Percentiles rank a stretch among this genome's conserved stretches.
Evolutionary conservation across 1,284 basidiomycete genomes (phyloP).

Genomic region (Sporisorium reilianum): DNA sequence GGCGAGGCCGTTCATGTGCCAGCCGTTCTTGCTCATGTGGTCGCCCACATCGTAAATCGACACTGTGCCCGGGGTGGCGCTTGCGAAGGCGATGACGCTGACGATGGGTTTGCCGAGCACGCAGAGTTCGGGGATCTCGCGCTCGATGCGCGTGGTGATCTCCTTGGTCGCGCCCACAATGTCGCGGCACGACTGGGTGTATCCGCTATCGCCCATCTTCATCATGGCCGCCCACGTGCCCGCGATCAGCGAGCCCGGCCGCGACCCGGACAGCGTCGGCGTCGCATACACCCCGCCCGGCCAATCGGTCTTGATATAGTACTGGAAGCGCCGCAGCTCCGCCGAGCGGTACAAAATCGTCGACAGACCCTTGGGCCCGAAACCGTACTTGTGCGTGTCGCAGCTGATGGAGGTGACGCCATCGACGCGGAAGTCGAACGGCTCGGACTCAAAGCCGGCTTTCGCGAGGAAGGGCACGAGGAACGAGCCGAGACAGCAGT

Average conservation of each 20-base stretch:
- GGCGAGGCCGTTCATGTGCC: conserved; percentile 89
- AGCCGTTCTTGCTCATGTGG: conserved; percentile 78
- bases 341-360: conserved; percentile 62
- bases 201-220: conserved; percentile 90
- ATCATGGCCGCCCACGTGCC: conserved; percentile 97
- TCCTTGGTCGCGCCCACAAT: conserved; percentile 82
- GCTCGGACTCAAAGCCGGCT: conserved; percentile 62
- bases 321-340: conserved; percentile 64
- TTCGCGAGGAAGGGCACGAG: conserved; percentile 66
- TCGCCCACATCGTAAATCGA: conserved; percentile 91
- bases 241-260: conserved; percentile 91
- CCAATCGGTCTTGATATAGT: conserved; percentile 68
- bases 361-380: conserved; percentile 66
- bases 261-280: conserved; percentile 68
- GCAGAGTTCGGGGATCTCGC: conserved; percentile 79
- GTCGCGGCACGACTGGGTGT: conserved; percentile 84
- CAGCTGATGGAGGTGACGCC: conserved; percentile 67
- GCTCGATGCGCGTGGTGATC: conserved; percentile 77
- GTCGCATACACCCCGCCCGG: conserved; percentile 68
- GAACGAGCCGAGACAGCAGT: conserved; percentile 70
- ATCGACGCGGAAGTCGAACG: conserved; percentile 67
- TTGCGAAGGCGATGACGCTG: conserved; percentile 86
- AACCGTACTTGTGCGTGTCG: conserved; percentile 69
- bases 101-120: conserved; percentile 89
- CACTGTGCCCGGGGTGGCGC: conserved; percentile 72